phyloP scores from a whole-genome alignment of 1,139 yeast genomes.

The Debaryomyces fabryi region DNA sequence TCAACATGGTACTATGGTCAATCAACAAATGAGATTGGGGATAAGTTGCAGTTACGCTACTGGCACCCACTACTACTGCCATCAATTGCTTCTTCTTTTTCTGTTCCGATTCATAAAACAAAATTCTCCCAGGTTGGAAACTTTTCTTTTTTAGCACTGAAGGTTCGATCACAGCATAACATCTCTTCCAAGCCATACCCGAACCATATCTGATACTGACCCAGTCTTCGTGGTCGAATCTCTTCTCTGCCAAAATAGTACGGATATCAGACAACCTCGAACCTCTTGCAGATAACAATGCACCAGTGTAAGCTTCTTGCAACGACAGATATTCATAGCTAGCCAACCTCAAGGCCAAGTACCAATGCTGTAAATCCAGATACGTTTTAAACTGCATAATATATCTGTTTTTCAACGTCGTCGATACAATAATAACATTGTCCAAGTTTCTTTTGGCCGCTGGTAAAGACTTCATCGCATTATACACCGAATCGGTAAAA shows the following conservation, averaged over 20 bases:
- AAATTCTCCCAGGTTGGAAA: slow-evolving; percentile 57
- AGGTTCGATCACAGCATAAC: slow-evolving; percentile 92
- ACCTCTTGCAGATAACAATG: slow-evolving; percentile 85
- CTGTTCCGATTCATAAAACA: slow-evolving; percentile 70
- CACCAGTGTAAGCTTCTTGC: slow-evolving; percentile 96
- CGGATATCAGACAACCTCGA: slow-evolving; percentile 82
- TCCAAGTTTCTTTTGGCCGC: slow-evolving; percentile 64
- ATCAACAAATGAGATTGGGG: slow-evolving; percentile 82
- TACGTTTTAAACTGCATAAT: slow-evolving; percentile 72
- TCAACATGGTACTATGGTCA: slow-evolving; percentile 85
- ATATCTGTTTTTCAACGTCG: slow-evolving; percentile 86
- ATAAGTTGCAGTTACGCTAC: slow-evolving; percentile 86
- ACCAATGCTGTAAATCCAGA: slow-evolving; percentile 66
- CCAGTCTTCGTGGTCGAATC: slow-evolving; percentile 92
- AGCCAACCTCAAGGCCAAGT: slow-evolving; percentile 77
- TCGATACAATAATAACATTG: slow-evolving; percentile 83
- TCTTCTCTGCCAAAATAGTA: slow-evolving; percentile 79
- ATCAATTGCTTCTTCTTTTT: slow-evolving; percentile 72
- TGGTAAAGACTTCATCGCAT: slow-evolving; percentile 66
- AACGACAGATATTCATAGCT: slow-evolving; percentile 77
- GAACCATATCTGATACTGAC: slow-evolving; percentile 91
- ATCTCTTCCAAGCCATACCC: slow-evolving; percentile 97
- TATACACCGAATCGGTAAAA: slow-evolving; percentile 87
- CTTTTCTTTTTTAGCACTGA: slow-evolving; percentile 44
- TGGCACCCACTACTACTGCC: slow-evolving; percentile 75